Evolutionary conservation across 2,329 filamentous ascomycete species (phyloP), one percentile per base, ranked within the genome.

Genomic region (Fusarium sulawesiense): DNA sequence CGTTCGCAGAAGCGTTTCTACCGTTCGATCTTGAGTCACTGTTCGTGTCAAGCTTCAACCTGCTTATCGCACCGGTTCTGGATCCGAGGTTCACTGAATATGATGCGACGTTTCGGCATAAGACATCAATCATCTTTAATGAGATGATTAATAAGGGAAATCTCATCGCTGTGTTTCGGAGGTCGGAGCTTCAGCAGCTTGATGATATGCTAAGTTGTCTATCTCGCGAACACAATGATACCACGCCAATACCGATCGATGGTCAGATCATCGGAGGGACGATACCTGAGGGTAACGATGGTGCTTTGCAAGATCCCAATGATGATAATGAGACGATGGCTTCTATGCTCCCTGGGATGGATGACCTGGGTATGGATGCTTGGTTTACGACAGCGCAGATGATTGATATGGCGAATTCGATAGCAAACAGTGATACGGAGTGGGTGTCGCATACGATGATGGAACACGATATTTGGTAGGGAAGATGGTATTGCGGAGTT

Each of bases 101-200:
- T 45, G 77, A 77, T 4, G 65, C 71, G 0, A 56, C 69, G 0
- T 85, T 82, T 77, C 68, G 84, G 0, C 78, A 82, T 4, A 83
- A 81, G 40, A 79, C 82, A 0, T 81, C 83, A 41, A 56, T 68
- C 1, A 79, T 86, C 8, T 78, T 86, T 6, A 82, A 84, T 27
- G 83, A 84, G 14, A 85, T 87, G 76, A 76, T 81, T 10, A 76
- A 77, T 1, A 79, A 79, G 34, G 84, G 84, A 0, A 86, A 85
- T 47, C 75, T 80, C 2, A 80, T 86, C 12, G 85, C 85, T 0
- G 76, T 77, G 8, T 82, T 82, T 40, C 79, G 81, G 13, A 78
- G 81, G 45, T 77, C 77, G 3, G 85, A 87, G 62, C 75, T 87
- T 3, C 79, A 83, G 34, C 82, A 84, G 48, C 74, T 86, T 1